Conservation (phyloP, 768 basidiomycete species). For the Lactifluus rugatus region DNA sequence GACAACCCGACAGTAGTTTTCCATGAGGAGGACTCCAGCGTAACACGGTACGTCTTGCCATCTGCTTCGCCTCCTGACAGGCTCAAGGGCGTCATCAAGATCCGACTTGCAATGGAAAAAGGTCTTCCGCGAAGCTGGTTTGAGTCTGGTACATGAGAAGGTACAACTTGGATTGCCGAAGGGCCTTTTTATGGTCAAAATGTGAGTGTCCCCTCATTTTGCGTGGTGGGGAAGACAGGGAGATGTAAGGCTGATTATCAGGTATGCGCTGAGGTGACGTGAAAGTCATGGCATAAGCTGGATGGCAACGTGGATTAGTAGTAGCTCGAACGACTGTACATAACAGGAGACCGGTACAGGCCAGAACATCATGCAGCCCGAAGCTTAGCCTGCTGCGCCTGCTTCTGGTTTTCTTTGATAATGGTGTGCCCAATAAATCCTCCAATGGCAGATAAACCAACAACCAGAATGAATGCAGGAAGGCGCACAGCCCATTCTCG, state of each 20-base stretch:
- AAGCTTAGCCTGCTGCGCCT: conserved; percentile 49
- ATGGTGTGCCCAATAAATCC: conserved; percentile 71
- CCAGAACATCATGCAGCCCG: conserved; percentile 41
- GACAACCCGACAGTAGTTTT: conserved; percentile 48
- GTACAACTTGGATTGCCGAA: conserved; percentile 76
- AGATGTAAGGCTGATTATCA: conserved; percentile 20
- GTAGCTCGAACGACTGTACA: not conserved
- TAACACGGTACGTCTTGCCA: conserved; percentile 56
- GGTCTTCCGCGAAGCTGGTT: conserved; percentile 63
- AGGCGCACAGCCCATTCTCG: conserved; percentile 89
- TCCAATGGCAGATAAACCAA: conserved; percentile 75
- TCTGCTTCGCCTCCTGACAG: not conserved
- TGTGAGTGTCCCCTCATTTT: conserved; percentile 38
- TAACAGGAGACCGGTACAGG: not conserved
- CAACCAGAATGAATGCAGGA: conserved; percentile 71
- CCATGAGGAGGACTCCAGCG: conserved; percentile 81
- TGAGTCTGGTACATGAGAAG: conserved; percentile 62
- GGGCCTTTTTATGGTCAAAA: conserved; percentile 78
- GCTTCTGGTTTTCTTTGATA: conserved; percentile 62
- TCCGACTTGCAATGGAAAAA: conserved; percentile 77
- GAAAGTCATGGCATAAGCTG: not conserved
- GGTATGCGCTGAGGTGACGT: conserved; percentile 48
- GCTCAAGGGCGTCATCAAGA: conserved; percentile 32
- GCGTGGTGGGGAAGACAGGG: not conserved
- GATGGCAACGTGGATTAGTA: not conserved